A percentile compares a stretch with the other conserved stretches of the same genome.
phyloP scores from a whole-genome alignment of 129 eudicot genomes.

The Flaveria bidentis region DNA sequence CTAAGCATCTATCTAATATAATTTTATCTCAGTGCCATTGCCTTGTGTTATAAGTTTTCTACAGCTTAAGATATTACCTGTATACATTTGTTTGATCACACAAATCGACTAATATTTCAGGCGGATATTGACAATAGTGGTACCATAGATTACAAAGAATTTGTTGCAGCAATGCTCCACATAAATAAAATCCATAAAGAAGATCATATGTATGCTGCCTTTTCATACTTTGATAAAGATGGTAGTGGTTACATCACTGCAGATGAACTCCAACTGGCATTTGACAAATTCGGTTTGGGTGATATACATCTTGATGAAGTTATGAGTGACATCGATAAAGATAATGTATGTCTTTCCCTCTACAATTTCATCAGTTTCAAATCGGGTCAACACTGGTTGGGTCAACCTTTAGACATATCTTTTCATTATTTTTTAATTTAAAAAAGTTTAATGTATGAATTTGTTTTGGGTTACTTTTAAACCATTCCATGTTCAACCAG shows the following conservation, averaged over 20 bases:
- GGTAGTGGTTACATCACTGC: slow-evolving; percentile 91
- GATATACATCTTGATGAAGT: slow-evolving; percentile 74
- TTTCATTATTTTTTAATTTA: background rate
- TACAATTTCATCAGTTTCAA: slow-evolving; percentile 1
- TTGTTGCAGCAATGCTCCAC: slow-evolving; percentile 92
- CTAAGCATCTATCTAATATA: background rate
- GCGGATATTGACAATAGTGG: slow-evolving; percentile 92
- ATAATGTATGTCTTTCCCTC: slow-evolving; percentile 52
- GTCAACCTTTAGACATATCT: background rate
- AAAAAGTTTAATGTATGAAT: background rate
- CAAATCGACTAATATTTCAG: slow-evolving; percentile 41
- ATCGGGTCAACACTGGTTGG: background rate
- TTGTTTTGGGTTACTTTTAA: slow-evolving; percentile 6
- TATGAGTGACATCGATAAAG: slow-evolving; percentile 80
- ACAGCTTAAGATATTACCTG: background rate
- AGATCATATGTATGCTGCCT: slow-evolving; percentile 86
- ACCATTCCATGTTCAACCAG: background rate
- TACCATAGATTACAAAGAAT: slow-evolving; percentile 84
- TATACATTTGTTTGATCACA: background rate
- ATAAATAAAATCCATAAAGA: slow-evolving; percentile 77
- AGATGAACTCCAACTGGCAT: slow-evolving; percentile 88
- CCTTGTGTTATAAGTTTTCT: background rate
- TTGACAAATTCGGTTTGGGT: slow-evolving; percentile 74
- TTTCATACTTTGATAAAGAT: slow-evolving; percentile 87
- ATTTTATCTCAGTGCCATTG: background rate